Evolutionary conservation across 139 green algal genomes (phyloP), one percentile per base, ranked within the genome.

Genomic region (Volvox africanus): DNA sequence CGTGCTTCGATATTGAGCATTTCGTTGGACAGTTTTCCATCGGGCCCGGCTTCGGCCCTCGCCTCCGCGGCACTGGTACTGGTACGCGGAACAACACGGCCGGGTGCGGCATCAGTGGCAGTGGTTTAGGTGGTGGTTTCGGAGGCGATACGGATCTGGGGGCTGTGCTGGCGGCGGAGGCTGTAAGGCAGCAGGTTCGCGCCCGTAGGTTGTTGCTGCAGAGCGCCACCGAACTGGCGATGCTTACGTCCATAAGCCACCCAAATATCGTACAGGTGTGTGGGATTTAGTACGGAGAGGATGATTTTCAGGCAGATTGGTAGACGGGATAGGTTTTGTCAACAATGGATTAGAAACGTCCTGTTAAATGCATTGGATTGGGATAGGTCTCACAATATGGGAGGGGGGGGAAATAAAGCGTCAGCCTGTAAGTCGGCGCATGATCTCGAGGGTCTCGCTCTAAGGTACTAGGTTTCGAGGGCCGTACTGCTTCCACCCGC

Each of bases 211-310:
- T 0, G 32, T 65, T 88, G 82, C 82, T 88, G 11, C 67, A 18
- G 24, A 65, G 61, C 35, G 67, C 83, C 67, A 88, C 83, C 17
- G 83, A 88, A 68, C 83, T 88, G 67, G 67, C 67, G 24, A 88
- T 88, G 83, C 67, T 88, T 16, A 80, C 36, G 2, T 80, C 67
- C 1, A n/a, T 88, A 36, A 68, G 67, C 67, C 83, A 88, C 35
- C 83, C 83, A 9, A 16, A 88, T 65, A 88, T 88, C 67, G 36
- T 88, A 35, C 83, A 88, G 83, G 83, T 88, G 67, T 0, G 82
- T 28, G 44, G 26, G 22, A 35, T 5, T 30, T 44, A 44, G 18
- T 1, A 5, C 44, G 16, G 26, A 28, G 44, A 21, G 80, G 44
- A 0, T 16, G 9, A 14, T 14, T 55, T 55, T 55, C 44, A 9